A percentile compares a stretch with the other conserved stretches of the same genome.
phyloP scores from a whole-genome alignment of 805 yeast genomes.

The Yamadazyma paraphyllophila region DNA sequence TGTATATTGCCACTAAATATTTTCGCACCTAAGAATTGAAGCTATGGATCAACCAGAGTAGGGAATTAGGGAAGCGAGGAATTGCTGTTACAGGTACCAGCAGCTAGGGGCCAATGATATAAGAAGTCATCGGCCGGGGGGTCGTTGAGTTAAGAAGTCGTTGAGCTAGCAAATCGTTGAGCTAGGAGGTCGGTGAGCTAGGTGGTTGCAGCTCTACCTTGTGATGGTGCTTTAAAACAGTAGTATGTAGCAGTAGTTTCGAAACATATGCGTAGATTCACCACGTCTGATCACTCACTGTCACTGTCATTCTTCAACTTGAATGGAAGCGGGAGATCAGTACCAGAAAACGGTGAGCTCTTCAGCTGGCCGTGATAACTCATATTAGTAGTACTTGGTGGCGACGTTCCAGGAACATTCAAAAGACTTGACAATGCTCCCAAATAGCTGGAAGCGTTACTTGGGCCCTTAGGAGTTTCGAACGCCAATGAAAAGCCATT shows the following conservation, averaged over 20 bases:
- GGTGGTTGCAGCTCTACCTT: too few relatives aligned
- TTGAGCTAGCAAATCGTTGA: too few relatives aligned
- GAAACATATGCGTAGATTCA: too few relatives aligned
- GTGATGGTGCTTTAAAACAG: too few relatives aligned
- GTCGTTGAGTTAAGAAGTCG: too few relatives aligned
- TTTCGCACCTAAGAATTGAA: constrained; percentile 8
- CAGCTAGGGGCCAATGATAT: too few relatives aligned
- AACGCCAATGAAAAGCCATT: constrained; percentile 1
- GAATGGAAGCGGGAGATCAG: constrained; percentile 6
- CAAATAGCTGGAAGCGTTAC: background rate
- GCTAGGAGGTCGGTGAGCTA: too few relatives aligned
- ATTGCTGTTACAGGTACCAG: too few relatives aligned
- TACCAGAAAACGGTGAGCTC: constrained; percentile 6
- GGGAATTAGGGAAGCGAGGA: too few relatives aligned
- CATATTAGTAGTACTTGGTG: background rate
- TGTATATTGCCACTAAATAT: constrained; percentile 5
- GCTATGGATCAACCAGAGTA: constrained; percentile 1
- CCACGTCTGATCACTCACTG: constrained; percentile 1
- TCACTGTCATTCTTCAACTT: constrained; percentile 8
- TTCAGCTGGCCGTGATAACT: constrained; percentile 1
- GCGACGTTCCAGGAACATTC: constrained; percentile 6
- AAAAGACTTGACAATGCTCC: constrained; percentile 4
- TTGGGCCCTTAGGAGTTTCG: background rate
- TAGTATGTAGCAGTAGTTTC: too few relatives aligned
- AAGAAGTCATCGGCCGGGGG: too few relatives aligned